Conservation (phyloP, 192 early-diverging fungal genomes). For the Podila epigama region DNA sequence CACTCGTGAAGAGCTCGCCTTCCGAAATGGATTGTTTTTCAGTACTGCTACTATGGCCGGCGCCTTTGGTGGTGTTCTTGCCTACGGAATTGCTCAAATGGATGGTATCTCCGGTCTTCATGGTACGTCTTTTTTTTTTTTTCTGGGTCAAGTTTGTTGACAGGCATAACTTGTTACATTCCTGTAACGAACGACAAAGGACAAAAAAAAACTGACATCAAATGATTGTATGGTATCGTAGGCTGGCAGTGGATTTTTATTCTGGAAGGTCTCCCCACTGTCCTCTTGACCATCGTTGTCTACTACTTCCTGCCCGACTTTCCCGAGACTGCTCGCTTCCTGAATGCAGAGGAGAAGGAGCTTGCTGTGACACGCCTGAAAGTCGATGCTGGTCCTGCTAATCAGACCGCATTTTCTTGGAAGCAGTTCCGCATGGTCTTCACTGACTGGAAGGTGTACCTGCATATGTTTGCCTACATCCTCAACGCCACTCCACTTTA, state of each 20-base stretch:
- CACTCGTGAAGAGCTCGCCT: slow-evolving; percentile 59
- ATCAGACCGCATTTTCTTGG: slow-evolving; percentile 57
- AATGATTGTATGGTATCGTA: neutral
- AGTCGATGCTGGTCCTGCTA: slow-evolving; percentile 57
- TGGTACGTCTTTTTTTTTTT: slow-evolving; percentile 12
- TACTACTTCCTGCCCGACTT: slow-evolving; percentile 60
- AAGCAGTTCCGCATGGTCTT: slow-evolving; percentile 58
- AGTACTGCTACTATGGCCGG: slow-evolving; percentile 59
- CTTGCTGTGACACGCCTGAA: slow-evolving; percentile 52
- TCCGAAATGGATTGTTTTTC: slow-evolving; percentile 64
- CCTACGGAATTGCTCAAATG: slow-evolving; percentile 69
- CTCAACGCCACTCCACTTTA: slow-evolving; percentile 69
- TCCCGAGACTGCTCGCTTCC: slow-evolving; percentile 54
- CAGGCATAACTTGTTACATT: too few species aligned
- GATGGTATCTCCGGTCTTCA: slow-evolving; percentile 57
- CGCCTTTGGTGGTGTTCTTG: slow-evolving; percentile 70
- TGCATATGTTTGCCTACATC: slow-evolving; percentile 68
- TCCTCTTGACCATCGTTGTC: slow-evolving; percentile 46
- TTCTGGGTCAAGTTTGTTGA: too few species aligned
- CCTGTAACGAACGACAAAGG: neutral
- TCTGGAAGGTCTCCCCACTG: slow-evolving; percentile 63
- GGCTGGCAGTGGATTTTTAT: slow-evolving; percentile 75
- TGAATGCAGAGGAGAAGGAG: slow-evolving; percentile 54
- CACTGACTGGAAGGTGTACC: slow-evolving; percentile 57
- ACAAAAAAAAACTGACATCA: neutral